Percentiles rank a stretch among this genome's conserved stretches.
These are phyloP conservation scores for Agrostemma githago DNA, from an alignment of 148 eudicot genomes.

Conservation along the genomic window DNA sequence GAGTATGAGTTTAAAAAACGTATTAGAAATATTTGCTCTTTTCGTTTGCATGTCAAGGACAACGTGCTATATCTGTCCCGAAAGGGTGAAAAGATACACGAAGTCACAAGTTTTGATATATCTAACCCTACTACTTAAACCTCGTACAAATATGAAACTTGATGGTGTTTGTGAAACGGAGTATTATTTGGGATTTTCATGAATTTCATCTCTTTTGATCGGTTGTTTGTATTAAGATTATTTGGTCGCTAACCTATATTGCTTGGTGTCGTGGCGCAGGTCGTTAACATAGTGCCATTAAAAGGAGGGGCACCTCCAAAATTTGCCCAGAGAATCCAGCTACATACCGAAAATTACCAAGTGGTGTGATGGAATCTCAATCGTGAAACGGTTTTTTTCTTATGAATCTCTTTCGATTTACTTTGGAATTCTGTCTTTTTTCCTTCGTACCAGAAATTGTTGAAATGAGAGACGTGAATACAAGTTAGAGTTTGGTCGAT, in stretches of 20 bases:
- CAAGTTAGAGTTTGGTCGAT: neutral
- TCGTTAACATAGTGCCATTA: constrained; percentile 54
- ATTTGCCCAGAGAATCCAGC: constrained; percentile 57
- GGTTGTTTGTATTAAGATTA: neutral
- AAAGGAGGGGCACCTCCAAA: constrained; percentile 72
- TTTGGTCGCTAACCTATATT: neutral
- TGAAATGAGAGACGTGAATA: neutral
- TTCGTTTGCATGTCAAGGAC: too few relatives aligned
- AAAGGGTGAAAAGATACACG: too few relatives aligned
- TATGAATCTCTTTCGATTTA: neutral
- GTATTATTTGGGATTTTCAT: neutral
- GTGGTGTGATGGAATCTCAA: constrained; percentile 42
- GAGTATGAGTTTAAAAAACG: too few relatives aligned
- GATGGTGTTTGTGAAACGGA: too few relatives aligned
- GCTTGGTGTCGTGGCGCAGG: constrained; percentile 36
- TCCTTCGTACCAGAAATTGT: neutral
- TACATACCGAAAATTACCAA: constrained; percentile 68
- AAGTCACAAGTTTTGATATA: too few relatives aligned
- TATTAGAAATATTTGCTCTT: too few relatives aligned
- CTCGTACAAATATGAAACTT: too few relatives aligned
- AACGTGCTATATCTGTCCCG: too few relatives aligned
- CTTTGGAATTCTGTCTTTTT: neutral
- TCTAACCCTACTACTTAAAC: too few relatives aligned
- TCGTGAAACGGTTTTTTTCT: neutral
- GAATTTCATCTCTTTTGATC: neutral